phyloP scores from a whole-genome alignment of 495 filamentous ascomycete genomes.

The Hypoxylon fuscum region DNA sequence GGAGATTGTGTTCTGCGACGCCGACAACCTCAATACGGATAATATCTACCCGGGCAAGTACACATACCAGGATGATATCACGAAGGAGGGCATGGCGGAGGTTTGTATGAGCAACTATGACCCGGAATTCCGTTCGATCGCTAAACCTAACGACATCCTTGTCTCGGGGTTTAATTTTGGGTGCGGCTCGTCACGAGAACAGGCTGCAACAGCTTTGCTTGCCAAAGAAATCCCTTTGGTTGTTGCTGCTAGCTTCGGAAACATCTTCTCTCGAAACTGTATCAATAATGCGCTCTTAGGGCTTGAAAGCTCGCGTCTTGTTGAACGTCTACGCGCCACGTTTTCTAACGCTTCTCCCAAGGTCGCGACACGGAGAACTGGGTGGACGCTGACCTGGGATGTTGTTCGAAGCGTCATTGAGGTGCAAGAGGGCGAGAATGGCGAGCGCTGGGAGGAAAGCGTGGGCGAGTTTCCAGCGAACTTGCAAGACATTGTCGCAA shows the following conservation, averaged over 20 bases:
- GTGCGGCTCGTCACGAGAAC: slow-evolving; percentile 82
- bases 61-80: slow-evolving; percentile 88
- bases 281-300: slow-evolving; percentile 94
- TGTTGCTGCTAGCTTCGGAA: slow-evolving; percentile 85
- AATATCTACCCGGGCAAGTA: slow-evolving; percentile 90
- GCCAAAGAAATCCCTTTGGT: slow-evolving; percentile 87
- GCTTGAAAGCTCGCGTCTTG: slow-evolving; percentile 79
- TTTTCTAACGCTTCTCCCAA: slow-evolving; percentile 63
- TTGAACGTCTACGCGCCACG: slow-evolving; percentile 71
- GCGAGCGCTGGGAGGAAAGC: slow-evolving; percentile 75
- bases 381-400: slow-evolving; percentile 91
- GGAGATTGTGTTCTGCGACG: slow-evolving; percentile 75
- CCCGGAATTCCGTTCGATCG: slow-evolving; percentile 65
- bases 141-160: slow-evolving; percentile 76
- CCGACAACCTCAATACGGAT: slow-evolving; percentile 80
- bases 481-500: slow-evolving; percentile 92
- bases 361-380: slow-evolving; percentile 79
- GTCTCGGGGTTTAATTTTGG: slow-evolving; percentile 93
- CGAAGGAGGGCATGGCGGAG: slow-evolving; percentile 79
- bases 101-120: slow-evolving; percentile 97
- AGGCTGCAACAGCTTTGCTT: slow-evolving; percentile 85
- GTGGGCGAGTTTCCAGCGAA: slow-evolving; percentile 88
- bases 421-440: slow-evolving; percentile 68
- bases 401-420: slow-evolving; percentile 73
- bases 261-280: slow-evolving; percentile 87